Percentiles rank a stretch among this genome's conserved stretches.
Evolutionary conservation across 108 stramenopile genomes (phyloP).

Genomic region (Pseudonitzschia multistriata): DNA sequence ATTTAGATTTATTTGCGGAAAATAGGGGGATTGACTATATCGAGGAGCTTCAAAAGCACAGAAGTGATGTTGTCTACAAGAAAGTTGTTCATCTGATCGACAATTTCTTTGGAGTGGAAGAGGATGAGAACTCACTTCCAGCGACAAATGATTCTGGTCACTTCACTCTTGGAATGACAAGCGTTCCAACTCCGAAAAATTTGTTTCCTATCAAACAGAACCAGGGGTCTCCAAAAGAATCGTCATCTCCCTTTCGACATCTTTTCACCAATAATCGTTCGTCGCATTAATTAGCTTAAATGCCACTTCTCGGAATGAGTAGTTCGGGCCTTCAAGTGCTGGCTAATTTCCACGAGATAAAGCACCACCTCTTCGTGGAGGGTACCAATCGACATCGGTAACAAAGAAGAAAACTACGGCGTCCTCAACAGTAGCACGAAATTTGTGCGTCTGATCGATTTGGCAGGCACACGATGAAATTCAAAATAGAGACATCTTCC

Average conservation of each 20-base stretch:
- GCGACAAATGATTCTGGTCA: constrained; percentile 34
- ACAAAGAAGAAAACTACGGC: too few relatives aligned
- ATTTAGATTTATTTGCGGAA: constrained; percentile 49
- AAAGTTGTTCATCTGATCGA: constrained; percentile 75
- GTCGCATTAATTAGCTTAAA: too few relatives aligned
- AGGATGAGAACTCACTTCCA: constrained; percentile 72
- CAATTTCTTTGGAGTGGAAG: constrained; percentile 60
- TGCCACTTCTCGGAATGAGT: too few relatives aligned
- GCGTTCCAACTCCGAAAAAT: not conserved
- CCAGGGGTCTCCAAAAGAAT: not conserved
- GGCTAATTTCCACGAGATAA: too few relatives aligned
- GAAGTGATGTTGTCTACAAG: constrained; percentile 68
- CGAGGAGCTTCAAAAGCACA: constrained; percentile 81
- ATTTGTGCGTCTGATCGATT: too few relatives aligned
- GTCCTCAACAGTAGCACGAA: too few relatives aligned
- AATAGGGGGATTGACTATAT: constrained; percentile 71
- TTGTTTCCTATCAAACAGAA: not conserved
- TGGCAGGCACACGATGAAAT: too few relatives aligned
- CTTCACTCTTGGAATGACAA: constrained; percentile 40
- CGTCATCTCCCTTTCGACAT: not conserved
- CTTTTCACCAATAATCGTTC: not conserved
- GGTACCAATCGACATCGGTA: too few relatives aligned
- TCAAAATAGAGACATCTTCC: too few relatives aligned
- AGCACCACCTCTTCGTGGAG: too few relatives aligned
- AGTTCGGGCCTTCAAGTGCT: too few relatives aligned